phyloP scores from a whole-genome alignment of 2,329 filamentous ascomycete species.

The Hypomyces perniciosus region DNA sequence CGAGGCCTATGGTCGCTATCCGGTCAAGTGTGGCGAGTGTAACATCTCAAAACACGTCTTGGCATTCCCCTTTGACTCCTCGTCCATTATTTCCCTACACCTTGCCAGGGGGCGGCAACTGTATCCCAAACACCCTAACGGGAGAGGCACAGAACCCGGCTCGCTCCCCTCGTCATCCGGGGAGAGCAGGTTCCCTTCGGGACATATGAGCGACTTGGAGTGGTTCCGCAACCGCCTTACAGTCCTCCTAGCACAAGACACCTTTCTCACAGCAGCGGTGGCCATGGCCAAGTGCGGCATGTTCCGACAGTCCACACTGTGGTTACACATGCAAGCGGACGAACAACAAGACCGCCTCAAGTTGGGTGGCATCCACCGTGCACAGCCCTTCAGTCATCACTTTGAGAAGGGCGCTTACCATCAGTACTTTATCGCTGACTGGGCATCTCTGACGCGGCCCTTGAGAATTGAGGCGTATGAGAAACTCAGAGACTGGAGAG shows the following conservation, averaged over 20 bases:
- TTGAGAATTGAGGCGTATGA: constrained; percentile 20
- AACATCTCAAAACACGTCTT: constrained; percentile 40
- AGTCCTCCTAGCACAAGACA: constrained; percentile 26
- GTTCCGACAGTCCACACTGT: constrained; percentile 27
- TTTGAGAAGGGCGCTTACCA: constrained; percentile 28
- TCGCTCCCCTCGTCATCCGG: neutral
- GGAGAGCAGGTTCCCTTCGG: constrained; percentile 12
- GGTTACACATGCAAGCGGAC: constrained; percentile 25
- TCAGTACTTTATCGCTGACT: constrained; percentile 25
- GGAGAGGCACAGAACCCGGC: too few relatives aligned
- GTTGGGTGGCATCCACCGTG: constrained; percentile 37
- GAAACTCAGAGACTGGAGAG: constrained; percentile 20
- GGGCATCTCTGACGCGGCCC: constrained; percentile 17
- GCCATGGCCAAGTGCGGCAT: constrained; percentile 28
- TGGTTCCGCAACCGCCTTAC: constrained; percentile 33
- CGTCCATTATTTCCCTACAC: constrained; percentile 36
- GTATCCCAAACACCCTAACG: constrained; percentile 22
- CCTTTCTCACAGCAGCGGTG: constrained; percentile 26
- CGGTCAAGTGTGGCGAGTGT: constrained; percentile 32
- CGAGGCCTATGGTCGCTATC: constrained; percentile 34
- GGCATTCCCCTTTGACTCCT: constrained; percentile 40
- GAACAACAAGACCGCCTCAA: constrained; percentile 27
- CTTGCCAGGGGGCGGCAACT: constrained; percentile 29
- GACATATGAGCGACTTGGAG: constrained; percentile 16
- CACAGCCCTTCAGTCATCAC: constrained; percentile 35